Evolutionary conservation across 2,329 filamentous ascomycete genomes (phyloP), one percentile per base, ranked within the genome.

Genomic region (Ciborinia camelliae): DNA sequence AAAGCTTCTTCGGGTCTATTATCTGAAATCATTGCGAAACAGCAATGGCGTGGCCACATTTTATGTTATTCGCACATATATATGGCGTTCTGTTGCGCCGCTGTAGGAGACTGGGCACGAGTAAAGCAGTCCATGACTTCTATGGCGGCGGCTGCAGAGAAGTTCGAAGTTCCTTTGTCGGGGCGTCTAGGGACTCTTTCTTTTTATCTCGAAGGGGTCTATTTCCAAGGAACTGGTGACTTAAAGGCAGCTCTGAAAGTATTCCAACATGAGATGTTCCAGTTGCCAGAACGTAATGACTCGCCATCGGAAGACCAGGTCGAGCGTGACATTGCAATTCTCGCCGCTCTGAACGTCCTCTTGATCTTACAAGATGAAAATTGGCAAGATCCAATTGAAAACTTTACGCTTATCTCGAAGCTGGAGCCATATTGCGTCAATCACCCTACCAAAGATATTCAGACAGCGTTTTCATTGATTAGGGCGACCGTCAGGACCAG

Each of bases 381-480:
- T 1, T 82, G 86, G 67, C 79, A 81, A 18, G 81, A 88, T 67
- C 83, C 89, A 58, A 78, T 81, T 45, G 80, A 83, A 32, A 86
- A 89, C 18, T 79, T 82, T 2, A 78, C 81, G 10, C 77, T 94
- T 9, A 80, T 96, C 32, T 82, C 87, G 45, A 81, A 83, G 55
- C 79, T 97, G 7, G 84, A 88, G 61, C 83, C 86, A 0, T 81
- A 90, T 59, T 95, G 91, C 76, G 77, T 80, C 23, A 81, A 83
- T 63, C 90, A 92, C 74, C 82, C 84, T 45, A 93, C 91, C 76
- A 82, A 85, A 71, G 89, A 93, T 71, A 87, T 97, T 64, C 84
- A 86, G 68, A 89, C 90, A 39, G 91, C 91, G 0, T 94, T 89
- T 79, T 86, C 90, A 72, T 83, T 97, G 14, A 83, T 94, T 64